Evolutionary conservation across 2,329 filamentous ascomycete species (phyloP), one percentile per base, ranked within the genome.

Genomic region (Claviceps digitariae): DNA sequence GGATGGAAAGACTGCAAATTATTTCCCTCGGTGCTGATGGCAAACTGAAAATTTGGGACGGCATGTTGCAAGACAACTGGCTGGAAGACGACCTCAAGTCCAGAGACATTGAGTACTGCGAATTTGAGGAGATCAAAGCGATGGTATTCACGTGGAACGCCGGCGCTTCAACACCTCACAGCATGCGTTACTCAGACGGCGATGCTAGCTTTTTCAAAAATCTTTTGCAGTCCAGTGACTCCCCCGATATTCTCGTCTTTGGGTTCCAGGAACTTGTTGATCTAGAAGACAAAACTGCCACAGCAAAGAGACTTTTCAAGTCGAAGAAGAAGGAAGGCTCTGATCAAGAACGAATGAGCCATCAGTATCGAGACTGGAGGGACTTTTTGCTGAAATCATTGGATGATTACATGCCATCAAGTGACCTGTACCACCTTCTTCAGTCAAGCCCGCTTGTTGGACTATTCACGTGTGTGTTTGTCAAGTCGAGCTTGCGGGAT

Each of bases 251-350:
- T 50, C 71, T 97, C 2, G 81, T 97, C 1, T 98, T 98, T 73
- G 91, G 90, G 1, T 98, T 98, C 67, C 93, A 98, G 67, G 93
- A 98, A 68, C 77, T 98, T n/a, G 93, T 98, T 4, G 93, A 98
- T 64, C 75, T 98, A 8, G 93, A 98, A 67, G 88, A 98, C 70
- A 97, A 97, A 72, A 94, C 90, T 60, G 86, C 94, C 50, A 97
- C 91, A 23, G 93, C 93, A n/a, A 96, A 93, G 70, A 89, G 87
- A 53, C 83, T 97, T 60, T 84, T 97, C 65, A 93, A 90, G 64
- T 88, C 86, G 60, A 93, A 93, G 67, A 95, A 95, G 65, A 87
- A 88, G 62, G 83, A 86, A 31, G 82, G 84, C 12, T 82, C 85
- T 1, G 86, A 89, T 50, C 84, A 87, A 61, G 90, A 96, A 66